phyloP scores from a whole-genome alignment of 176 grass and related monocot genomes.

The Eragrostis curvula region DNA sequence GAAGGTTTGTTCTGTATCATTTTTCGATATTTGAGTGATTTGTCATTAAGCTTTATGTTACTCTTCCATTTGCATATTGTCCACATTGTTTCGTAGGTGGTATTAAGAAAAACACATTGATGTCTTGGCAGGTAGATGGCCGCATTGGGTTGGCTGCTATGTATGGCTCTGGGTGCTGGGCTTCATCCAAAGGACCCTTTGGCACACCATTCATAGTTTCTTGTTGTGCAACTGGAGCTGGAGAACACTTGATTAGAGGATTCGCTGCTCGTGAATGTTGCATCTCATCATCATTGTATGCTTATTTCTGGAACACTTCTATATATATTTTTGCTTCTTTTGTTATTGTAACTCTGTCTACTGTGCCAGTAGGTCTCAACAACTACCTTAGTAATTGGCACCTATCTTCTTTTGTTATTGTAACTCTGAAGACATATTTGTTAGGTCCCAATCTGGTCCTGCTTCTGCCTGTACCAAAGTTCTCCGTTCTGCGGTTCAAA shows the following conservation, averaged over 20 bases:
- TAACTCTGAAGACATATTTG: background rate
- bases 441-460: constrained; percentile 84
- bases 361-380: background rate
- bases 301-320: background rate
- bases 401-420: constrained; percentile 2
- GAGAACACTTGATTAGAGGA: constrained; percentile 90
- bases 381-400: background rate
- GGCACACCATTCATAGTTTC: constrained; percentile 65
- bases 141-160: constrained; percentile 94
- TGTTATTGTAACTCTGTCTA: background rate
- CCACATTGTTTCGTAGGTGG: background rate
- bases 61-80: constrained; percentile 10
- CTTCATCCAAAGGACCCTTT: constrained; percentile 79
- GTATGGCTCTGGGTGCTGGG: constrained; percentile 97
- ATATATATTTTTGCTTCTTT: background rate
- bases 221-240: constrained; percentile 88
- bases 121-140: constrained; percentile 73
- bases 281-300: constrained; percentile 80
- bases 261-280: constrained; percentile 95
- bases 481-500: constrained; percentile 61
- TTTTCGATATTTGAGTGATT: background rate
- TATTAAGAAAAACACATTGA: constrained; percentile 35
- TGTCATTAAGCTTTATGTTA: constrained; percentile 9
- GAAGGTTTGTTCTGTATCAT: constrained; percentile 52
- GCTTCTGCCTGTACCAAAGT: constrained; percentile 73